These are phyloP conservation scores for Castanea crenata DNA, from an alignment of 306 rosid genomes.

Conservation along the genomic window DNA sequence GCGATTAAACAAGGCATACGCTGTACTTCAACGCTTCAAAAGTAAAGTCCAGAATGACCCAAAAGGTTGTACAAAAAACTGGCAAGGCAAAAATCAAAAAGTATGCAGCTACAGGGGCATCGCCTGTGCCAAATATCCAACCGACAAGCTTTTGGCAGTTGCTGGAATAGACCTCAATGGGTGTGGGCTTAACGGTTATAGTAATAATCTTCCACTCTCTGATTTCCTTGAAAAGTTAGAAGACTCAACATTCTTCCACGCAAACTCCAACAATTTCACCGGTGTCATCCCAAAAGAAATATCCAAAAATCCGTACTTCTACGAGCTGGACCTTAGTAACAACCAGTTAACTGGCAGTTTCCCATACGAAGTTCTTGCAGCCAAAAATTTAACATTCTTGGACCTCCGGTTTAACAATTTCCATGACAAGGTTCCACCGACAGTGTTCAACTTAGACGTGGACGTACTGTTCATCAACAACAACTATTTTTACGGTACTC, in stretches of 20 bases:
- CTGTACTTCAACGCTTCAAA: slow-evolving; percentile 22
- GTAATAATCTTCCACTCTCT: neutral
- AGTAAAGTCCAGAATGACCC: slow-evolving; percentile 6
- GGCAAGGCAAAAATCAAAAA: rapidly evolving
- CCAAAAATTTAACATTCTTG: slow-evolving; percentile 37
- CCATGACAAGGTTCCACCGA: slow-evolving; percentile 28
- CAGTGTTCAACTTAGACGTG: slow-evolving; percentile 36
- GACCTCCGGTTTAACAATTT: slow-evolving; percentile 65
- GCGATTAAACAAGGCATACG: slow-evolving; percentile 22
- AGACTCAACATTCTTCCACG: slow-evolving; percentile 64
- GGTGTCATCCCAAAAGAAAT: slow-evolving; percentile 15
- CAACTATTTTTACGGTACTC: slow-evolving; percentile 25
- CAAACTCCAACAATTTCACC: slow-evolving; percentile 67
- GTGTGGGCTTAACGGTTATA: neutral
- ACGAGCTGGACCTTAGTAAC: slow-evolving; percentile 79
- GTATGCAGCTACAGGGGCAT: slow-evolving; percentile 31
- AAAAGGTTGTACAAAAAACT: neutral
- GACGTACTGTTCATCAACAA: slow-evolving; percentile 75
- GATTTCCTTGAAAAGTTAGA: slow-evolving; percentile 26
- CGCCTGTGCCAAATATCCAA: slow-evolving; percentile 23
- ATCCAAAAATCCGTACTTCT: slow-evolving; percentile 21
- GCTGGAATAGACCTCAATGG: slow-evolving; percentile 61
- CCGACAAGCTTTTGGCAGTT: rapidly evolving
- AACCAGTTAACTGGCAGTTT: slow-evolving; percentile 36
- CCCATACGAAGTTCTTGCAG: slow-evolving; percentile 30